Base-by-base conservation (phyloP, 345 rosid species). In the Salix udensis region DNA sequence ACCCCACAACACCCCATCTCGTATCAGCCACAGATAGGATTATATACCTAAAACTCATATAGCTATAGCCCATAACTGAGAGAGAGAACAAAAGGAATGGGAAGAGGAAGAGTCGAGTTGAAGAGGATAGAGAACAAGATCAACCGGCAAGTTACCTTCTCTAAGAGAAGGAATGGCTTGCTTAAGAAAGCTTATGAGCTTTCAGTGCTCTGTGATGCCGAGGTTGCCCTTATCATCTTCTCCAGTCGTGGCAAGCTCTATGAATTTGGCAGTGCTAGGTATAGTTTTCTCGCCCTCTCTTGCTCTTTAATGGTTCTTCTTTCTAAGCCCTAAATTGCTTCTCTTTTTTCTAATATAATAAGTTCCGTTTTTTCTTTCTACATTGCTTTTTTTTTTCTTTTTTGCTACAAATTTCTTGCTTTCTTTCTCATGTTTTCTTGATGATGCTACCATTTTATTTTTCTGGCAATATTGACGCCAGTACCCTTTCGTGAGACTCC, bases 81-180 rank as follows among this genome's bases (percentile, higher is more conserved):
- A 71, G 39, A 61, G 39, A 61, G 71, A 37, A 23, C 70, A 34
- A 66, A 53, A 61, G 36, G 69, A 48, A 92, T 93, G 97, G 97
- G 97, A 52, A 88, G 97, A 88, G 97, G 97, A 75, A 91, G 89
- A 84, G 97, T 93, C 50, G 97, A 91, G 84, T 79, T 91, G 86
- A 91, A 89, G 92, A 91, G 89, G 85, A 92, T 92, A 80, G 97
- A 92, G 85, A 92, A 92, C 87, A 92, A 89, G 76, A 92, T 92
- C 81, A 92, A 91, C 82, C 80, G 97, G 79, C 95, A 92, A 67
- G 97, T 92, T 12, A 92, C 97, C 50, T 92, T 92, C 86, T 90
- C 97, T 5, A 92, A 92, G 82, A 83, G 97, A 78, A 87, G 97
- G 65, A 90, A 87, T 61, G 97, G 97, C 40, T 75, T 92, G 74